phyloP scores from a whole-genome alignment of 805 yeast species.

The Yueomyces sinensis region DNA sequence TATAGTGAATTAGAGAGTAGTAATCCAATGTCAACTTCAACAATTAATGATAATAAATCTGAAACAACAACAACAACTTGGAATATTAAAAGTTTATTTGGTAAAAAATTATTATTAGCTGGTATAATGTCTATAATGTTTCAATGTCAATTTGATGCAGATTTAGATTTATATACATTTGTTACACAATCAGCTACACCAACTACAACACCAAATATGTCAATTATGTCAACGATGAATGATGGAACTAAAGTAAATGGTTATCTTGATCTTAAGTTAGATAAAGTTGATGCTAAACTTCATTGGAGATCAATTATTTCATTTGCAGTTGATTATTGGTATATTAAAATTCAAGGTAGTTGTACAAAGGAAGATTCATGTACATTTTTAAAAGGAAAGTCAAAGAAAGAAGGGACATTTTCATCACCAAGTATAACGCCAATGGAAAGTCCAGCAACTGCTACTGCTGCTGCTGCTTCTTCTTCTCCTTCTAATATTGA shows the following conservation, averaged over 20 bases:
- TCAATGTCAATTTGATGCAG: conserved; percentile 39
- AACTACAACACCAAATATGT: neutral
- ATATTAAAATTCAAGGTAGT: conserved; percentile 17
- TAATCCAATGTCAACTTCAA: neutral
- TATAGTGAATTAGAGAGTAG: neutral
- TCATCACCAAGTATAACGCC: neutral
- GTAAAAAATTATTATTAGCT: conserved; percentile 51
- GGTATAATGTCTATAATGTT: conserved; percentile 56
- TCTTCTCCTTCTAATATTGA: neutral
- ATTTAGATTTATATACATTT: neutral
- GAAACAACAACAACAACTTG: conserved; percentile 5
- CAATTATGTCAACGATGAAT: neutral
- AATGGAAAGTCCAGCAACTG: conserved; percentile 1
- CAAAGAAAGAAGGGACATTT: neutral
- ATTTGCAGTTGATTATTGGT: conserved; percentile 62
- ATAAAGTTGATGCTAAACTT: neutral
- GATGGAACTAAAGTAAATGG: too few relatives aligned
- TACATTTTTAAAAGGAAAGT: neutral
- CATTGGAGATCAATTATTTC: conserved; percentile 60
- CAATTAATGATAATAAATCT: conserved; percentile 8
- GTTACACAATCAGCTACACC: neutral
- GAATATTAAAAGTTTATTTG: conserved; percentile 34
- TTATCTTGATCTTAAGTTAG: too few relatives aligned
- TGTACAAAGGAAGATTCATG: conserved; percentile 5
- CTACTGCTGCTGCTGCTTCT: neutral